Conservation (phyloP, 352 stramenopile genomes). For the Globisporangium rhizosaccharum region DNA sequence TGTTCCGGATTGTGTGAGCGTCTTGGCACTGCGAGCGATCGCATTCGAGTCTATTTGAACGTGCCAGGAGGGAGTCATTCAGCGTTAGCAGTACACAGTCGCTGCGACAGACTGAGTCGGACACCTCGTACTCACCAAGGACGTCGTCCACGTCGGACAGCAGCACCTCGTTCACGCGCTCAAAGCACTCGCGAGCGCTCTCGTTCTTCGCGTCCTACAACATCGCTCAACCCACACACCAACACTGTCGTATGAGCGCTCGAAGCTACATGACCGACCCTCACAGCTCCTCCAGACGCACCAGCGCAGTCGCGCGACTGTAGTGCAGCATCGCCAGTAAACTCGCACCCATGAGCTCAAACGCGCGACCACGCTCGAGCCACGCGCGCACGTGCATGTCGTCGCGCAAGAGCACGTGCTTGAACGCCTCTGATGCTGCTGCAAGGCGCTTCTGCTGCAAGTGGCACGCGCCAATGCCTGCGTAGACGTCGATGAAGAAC, state of each 20-base stretch:
- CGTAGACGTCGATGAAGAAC: conserved; percentile 65
- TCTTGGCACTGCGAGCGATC: background rate
- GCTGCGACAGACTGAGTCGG: background rate
- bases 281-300: conserved; percentile 11
- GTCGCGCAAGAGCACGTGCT: conserved; percentile 58
- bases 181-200: conserved; percentile 20
- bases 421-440: conserved; percentile 52
- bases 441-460: conserved; percentile 23
- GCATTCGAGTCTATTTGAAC: conserved; percentile 1
- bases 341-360: conserved; percentile 42
- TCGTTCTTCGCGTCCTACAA: conserved; percentile 26
- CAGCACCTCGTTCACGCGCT: conserved; percentile 27
- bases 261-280: background rate
- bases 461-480: conserved; percentile 45
- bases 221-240: background rate
- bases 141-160: conserved; percentile 16
- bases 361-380: conserved; percentile 43
- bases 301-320: conserved; percentile 40
- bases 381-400: conserved; percentile 40
- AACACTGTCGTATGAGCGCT: background rate
- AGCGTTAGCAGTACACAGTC: background rate
- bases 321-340: conserved; percentile 71
- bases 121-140: background rate
- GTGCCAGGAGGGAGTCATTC: too few relatives aligned
- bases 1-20: conserved; percentile 8